A percentile compares a stretch with the other conserved stretches of the same genome.
Evolutionary conservation across 345 rosid species (phyloP).

Genomic region (Carallia pectinifolia): DNA sequence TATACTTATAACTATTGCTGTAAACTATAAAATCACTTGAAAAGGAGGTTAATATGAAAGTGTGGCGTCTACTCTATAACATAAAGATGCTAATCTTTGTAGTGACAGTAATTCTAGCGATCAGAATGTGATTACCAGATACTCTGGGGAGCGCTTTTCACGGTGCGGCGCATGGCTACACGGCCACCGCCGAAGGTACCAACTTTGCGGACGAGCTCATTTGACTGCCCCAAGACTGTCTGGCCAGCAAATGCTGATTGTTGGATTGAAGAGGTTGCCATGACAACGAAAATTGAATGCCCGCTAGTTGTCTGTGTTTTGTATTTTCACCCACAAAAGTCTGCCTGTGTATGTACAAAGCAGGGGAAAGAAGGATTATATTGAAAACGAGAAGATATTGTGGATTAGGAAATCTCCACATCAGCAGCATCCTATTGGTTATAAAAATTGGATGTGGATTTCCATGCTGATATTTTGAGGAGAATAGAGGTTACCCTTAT

Average conservation of each 20-base stretch:
- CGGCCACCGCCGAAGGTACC: conserved; percentile 66
- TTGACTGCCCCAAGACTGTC: conserved; percentile 63
- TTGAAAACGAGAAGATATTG: conserved; percentile 20
- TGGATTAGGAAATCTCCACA: conserved; percentile 53
- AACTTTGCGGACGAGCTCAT: conserved; percentile 67
- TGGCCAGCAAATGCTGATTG: conserved; percentile 82
- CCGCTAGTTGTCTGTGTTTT: not conserved
- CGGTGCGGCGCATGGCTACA: conserved; percentile 73
- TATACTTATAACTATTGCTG: too few relatives aligned
- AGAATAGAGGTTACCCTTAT: conserved; percentile 21
- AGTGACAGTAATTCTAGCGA: not conserved
- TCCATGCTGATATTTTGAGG: conserved; percentile 31
- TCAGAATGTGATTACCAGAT: conserved; percentile 55
- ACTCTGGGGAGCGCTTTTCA: conserved; percentile 74
- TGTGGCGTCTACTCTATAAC: too few relatives aligned
- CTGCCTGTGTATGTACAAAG: not conserved
- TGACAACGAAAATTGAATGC: conserved; percentile 7
- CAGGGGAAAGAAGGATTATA: conserved; percentile 30
- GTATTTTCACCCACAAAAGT: not conserved
- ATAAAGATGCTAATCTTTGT: too few relatives aligned
- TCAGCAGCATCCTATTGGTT: conserved; percentile 48
- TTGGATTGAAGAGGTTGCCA: conserved; percentile 88
- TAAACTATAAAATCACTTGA: too few relatives aligned
- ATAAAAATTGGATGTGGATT: conserved; percentile 37
- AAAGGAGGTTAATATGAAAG: too few relatives aligned